phyloP scores from a whole-genome alignment of 2,329 filamentous ascomycete genomes.

The Colletotrichum graminicola region DNA sequence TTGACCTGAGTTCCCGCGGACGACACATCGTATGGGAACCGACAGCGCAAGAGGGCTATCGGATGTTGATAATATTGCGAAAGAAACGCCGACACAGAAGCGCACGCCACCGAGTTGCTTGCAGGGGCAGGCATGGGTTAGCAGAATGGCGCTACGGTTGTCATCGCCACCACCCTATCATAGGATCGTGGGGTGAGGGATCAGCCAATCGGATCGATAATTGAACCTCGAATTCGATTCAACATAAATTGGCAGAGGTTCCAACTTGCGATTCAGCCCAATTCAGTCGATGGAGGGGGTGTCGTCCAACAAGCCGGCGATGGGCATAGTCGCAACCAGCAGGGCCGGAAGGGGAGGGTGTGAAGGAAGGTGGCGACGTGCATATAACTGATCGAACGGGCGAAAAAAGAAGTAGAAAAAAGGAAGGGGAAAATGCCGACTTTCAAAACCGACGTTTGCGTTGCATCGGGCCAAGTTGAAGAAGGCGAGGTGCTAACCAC shows the following conservation, averaged over 20 bases:
- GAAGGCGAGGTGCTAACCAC: constrained; percentile 10
- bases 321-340: constrained; percentile 12
- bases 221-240: neutral
- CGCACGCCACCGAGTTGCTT: neutral
- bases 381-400: neutral
- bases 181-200: neutral
- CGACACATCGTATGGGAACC: neutral
- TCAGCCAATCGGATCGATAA: neutral
- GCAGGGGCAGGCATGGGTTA: neutral
- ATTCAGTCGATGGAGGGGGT: neutral
- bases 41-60: neutral
- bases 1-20: neutral
- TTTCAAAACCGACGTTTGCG: constrained; percentile 4
- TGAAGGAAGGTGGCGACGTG: neutral
- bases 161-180: neutral
- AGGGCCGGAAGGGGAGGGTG: constrained; percentile 2
- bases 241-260: neutral
- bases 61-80: neutral
- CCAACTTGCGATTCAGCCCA: neutral
- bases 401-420: neutral
- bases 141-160: constrained; percentile 12
- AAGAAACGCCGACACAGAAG: neutral
- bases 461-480: neutral
- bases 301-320: constrained; percentile 22
- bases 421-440: neutral